Base-by-base conservation (phyloP, 2,329 filamentous ascomycete genomes). In the Pezicula radicicola region DNA sequence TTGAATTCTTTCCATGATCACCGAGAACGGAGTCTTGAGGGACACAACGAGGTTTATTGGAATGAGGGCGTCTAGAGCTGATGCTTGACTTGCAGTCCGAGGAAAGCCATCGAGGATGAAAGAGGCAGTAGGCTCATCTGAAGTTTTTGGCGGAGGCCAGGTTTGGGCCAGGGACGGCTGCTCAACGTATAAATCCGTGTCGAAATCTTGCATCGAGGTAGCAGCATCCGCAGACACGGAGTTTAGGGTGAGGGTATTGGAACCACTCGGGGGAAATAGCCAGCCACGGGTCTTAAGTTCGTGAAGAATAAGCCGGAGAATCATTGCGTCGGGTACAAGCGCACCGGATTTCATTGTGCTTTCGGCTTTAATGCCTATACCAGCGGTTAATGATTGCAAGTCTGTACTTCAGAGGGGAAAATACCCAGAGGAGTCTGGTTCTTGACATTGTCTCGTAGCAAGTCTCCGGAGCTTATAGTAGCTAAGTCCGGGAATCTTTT, bases 81-180 rank as follows among this genome's bases (percentile, higher is more conserved):
- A 70, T 27, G 92, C 94, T 72, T 99, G 94, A 3, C 75, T 67
- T 1, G 89, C 88, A 6, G 90, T 99, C 59, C 94, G 88, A 2
- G 94, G 94, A 71, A 97, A 99, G 15, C 94, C 94, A 68, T 99
- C 94, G 49, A 99, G 87, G 58, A 99, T 88, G 70, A 97, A 97
- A 1, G 91, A 96, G 8, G 91, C 91, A 1, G 83, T 75, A 0
- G 91, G 88, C 56, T 87, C 80, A 40, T 94, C 80, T 46, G 85
- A 84, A 43, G 78, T 75, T 49, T 71, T 70, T 28, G 72, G 72
- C 54, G 65, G 71, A 54, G 63, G 50, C 52, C 74, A 68, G 12
- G 65, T 57, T 45, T 49, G 66, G 63, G 63, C 68, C 13, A 68
- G 60, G 5, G 66, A 63, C 10, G 60, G 59, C 18, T 61, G 57